Conservation (phyloP, 352 stramenopile genomes). For the Halophytophthora batemanensis region DNA sequence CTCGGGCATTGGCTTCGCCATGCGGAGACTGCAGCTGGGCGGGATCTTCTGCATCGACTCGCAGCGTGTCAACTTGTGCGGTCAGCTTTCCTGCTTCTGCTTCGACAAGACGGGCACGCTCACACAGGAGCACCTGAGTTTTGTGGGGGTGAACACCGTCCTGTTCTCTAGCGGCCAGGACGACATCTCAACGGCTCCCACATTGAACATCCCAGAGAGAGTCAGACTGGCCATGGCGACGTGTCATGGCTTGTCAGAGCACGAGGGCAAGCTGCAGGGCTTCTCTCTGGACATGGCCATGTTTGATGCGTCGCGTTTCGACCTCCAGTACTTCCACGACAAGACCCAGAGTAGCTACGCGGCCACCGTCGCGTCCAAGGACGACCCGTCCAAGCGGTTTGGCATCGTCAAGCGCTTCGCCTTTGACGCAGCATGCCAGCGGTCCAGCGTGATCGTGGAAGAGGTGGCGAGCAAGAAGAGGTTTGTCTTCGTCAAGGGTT, state of each 20-base stretch:
- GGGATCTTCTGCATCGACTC: constrained; percentile 68
- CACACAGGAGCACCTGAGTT: constrained; percentile 33
- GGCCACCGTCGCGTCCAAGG: constrained; percentile 13
- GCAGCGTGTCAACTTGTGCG: constrained; percentile 45
- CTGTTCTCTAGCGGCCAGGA: neutral
- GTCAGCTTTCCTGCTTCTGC: constrained; percentile 52
- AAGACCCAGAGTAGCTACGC: constrained; percentile 17
- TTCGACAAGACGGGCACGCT: constrained; percentile 68
- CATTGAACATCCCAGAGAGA: constrained; percentile 5
- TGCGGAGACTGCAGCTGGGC: constrained; percentile 25
- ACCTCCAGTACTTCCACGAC: constrained; percentile 28
- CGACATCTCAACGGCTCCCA: neutral
- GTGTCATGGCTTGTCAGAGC: constrained; percentile 43
- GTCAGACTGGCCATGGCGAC: constrained; percentile 40
- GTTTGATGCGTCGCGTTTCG: constrained; percentile 33
- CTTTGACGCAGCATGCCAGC: constrained; percentile 47
- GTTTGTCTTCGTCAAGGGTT: constrained; percentile 52
- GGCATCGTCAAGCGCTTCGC: constrained; percentile 46
- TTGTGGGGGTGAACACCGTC: constrained; percentile 27
- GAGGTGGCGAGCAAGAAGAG: constrained; percentile 29
- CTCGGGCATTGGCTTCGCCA: constrained; percentile 52
- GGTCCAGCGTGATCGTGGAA: constrained; percentile 46
- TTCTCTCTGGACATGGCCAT: constrained; percentile 53
- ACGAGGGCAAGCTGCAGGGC: constrained; percentile 29
- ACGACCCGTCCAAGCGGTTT: constrained; percentile 17